Evolutionary conservation across 805 yeast species (phyloP), one percentile per base, ranked within the genome.

Genomic region (Metschnikowia santaceciliae): DNA sequence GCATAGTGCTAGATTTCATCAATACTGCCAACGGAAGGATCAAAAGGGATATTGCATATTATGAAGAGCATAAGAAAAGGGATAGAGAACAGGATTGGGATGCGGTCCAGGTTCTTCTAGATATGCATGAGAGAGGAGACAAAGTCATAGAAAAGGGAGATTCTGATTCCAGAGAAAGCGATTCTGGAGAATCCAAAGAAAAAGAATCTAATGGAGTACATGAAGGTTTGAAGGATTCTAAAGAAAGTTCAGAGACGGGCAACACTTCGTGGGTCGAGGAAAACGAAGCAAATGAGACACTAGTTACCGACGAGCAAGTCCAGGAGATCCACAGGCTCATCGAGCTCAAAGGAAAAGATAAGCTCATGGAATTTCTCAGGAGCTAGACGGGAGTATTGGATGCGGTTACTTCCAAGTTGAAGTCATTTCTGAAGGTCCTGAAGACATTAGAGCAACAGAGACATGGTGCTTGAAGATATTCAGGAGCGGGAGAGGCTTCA

Each of bases 1-100:
- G 86, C 59, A 75, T 89, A 5, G 66, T 86, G 39, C 67, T 88
- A 32, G 92, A 88, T 64, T 90, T 90, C 61, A 64, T 85, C 33
- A 78, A 78, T 19, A 46, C 22, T 11, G 32, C 80, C 77, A 30
- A 79, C 20, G 22, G 32, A 38, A 20, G 46, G 62, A 53, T 59
- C 32, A 34, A 54, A 54, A 58, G 35, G 46, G 51, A 58, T 23
- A 55, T 70, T 14, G 42, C 49, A 26, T 48, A 58, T 20, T 70
- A 71, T 54, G 72, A 69, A 32, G 47, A 46, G 49, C 30, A 23
- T 15, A 33, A 36, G 34, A 20, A 30, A 37, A 22, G 6, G 20
- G 56, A 54, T 15, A n/a, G 37, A 15, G 37, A 11, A 11, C 42
- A 23, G 38, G 58, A 55, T 32, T n/a, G 38, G 50, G 53, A 36